Conservation (phyloP, 2,329 filamentous ascomycete genomes). For the Epichloe brachyelytri region DNA sequence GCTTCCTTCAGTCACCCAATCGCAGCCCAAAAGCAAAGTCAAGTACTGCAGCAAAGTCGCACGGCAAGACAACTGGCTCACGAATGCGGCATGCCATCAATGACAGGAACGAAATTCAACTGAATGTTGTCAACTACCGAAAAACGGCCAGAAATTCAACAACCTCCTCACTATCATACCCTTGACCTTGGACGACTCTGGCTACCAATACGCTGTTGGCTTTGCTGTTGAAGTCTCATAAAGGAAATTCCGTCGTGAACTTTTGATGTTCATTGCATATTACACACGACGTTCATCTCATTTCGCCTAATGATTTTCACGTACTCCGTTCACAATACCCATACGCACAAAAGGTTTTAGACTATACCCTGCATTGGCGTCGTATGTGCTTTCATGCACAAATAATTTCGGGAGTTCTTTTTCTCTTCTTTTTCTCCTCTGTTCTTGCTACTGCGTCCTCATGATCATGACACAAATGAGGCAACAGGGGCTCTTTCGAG, state of each 20-base stretch:
- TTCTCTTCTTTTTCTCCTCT: not conserved
- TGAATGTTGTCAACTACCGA: constrained; percentile 62
- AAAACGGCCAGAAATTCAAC: constrained; percentile 66
- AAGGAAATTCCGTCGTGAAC: not conserved
- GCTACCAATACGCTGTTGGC: constrained; percentile 63
- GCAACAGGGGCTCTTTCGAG: not conserved
- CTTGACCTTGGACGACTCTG: constrained; percentile 51
- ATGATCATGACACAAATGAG: not conserved
- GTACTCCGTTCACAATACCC: not conserved
- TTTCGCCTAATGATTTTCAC: not conserved
- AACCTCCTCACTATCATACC: constrained; percentile 82
- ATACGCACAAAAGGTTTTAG: not conserved
- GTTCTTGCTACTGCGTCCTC: not conserved
- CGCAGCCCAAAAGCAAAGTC: constrained; percentile 21
- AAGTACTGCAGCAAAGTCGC: not conserved
- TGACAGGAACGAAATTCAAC: constrained; percentile 31
- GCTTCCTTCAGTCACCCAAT: constrained; percentile 68
- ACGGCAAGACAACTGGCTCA: constrained; percentile 40
- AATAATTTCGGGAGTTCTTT: not conserved
- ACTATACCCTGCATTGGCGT: not conserved
- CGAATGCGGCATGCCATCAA: constrained; percentile 35
- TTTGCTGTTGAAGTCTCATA: constrained; percentile 58
- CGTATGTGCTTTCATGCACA: not conserved
- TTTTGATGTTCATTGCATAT: not conserved
- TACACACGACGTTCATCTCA: not conserved